Evolutionary conservation across 2,329 filamentous ascomycete genomes (phyloP), one percentile per base, ranked within the genome.

Genomic region (Sporothrix sp.): DNA sequence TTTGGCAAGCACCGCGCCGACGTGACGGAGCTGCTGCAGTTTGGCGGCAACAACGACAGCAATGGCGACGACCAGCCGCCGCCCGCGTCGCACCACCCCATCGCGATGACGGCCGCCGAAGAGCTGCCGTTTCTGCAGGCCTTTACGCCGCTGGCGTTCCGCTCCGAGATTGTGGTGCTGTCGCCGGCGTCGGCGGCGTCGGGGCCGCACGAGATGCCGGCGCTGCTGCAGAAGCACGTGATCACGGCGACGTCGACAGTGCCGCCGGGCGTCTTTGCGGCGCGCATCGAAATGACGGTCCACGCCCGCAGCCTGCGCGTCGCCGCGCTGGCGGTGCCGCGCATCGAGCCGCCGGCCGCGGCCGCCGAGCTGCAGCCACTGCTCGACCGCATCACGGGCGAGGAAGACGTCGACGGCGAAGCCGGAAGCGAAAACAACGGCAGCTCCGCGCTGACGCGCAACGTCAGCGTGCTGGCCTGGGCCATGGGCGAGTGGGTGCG

Each of bases 401-500:
- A 11, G 10, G 27, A 21, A 13, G 65, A 55, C 43, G 43, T 27
- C 3, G 23, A 28, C 33, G 43, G 47, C 20, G n/a, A n/a, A n/a
- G n/a, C n/a, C n/a, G n/a, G n/a, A n/a, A n/a, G n/a, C 13, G 27
- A 21, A 13, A 65, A 55, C 43, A 45, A 35, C 3, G 23, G 35
- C 33, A 47, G 47, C 20, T 38, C 71, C n/a, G 69, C 70, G 0
- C 65, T 78, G 54, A 67, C 70, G 7, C 70, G 71, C 32, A 84
- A 87, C 54, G 63, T 85, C 0, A 73, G 73, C 18, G 71, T 81
- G 6, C 59, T 83, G 0, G 73, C 74, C 4, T 87, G 82, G 81
- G 82, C 81, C 0, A 79, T 87, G 71, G 74, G 74, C 11, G 79
- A 84, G 46, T 87, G 84, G 78, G 73, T 81, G 54, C 76, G 81